Evolutionary conservation across 129 eudicot genomes (phyloP).

Genomic region (Lactuca saligna): DNA sequence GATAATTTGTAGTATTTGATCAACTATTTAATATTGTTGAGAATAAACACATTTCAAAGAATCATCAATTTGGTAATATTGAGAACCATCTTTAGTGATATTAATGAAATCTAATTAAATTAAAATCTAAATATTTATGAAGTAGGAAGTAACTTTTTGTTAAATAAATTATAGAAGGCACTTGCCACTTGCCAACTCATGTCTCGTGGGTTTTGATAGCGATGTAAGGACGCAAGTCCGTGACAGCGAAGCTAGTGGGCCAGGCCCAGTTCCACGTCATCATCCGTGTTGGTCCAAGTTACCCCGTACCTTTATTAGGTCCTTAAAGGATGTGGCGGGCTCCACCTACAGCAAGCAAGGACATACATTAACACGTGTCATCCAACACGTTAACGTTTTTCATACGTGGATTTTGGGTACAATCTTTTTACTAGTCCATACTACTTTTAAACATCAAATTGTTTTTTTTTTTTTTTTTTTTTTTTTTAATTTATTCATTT

Average conservation of each 20-base stretch:
- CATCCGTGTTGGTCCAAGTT: constrained; percentile 32
- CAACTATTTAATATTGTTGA: too few species aligned
- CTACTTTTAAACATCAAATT: neutral
- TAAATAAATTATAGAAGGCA: neutral
- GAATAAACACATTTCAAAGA: too few species aligned
- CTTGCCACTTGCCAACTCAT: constrained; percentile 29
- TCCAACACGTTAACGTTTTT: constrained; percentile 29
- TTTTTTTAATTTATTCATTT: too few species aligned
- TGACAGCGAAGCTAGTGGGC: constrained; percentile 33
- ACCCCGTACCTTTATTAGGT: constrained; percentile 27
- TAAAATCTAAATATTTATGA: neutral
- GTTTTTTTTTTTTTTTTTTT: too few species aligned
- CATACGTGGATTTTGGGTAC: neutral
- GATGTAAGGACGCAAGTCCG: constrained; percentile 25
- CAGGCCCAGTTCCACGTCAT: constrained; percentile 29
- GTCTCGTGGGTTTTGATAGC: constrained; percentile 32
- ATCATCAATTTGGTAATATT: too few species aligned
- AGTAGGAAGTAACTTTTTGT: neutral
- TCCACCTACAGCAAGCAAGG: constrained; percentile 8
- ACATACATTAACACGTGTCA: constrained; percentile 27
- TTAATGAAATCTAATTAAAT: too few species aligned
- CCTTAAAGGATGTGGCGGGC: constrained; percentile 25
- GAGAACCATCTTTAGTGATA: too few species aligned
- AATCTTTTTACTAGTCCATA: neutral
- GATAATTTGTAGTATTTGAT: too few species aligned